Evolutionary conservation across 2,329 filamentous ascomycete genomes (phyloP), one percentile per base, ranked within the genome.

Genomic region (Fusarium tanahbumbuense): DNA sequence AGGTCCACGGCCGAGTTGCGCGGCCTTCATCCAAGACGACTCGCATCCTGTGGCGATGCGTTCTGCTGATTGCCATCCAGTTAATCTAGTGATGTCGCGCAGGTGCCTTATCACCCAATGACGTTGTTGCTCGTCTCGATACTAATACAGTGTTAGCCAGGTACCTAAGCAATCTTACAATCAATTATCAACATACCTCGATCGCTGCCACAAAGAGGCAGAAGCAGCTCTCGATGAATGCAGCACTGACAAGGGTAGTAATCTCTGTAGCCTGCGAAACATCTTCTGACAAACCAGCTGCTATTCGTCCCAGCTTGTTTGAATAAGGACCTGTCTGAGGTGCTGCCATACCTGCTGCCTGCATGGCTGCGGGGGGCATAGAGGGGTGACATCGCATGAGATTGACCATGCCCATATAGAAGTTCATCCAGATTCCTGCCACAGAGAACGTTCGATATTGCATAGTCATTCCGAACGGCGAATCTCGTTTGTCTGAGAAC

Each of bases 311-410:
- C 62, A 98, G 89, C 68, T 91, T 86, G 65, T 89, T 89, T 2
- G 94, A 92, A 78, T 89, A 92, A 0, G 82, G 82, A 5, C 86
- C 88, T 1, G 95, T 98, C 52, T 92, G 87, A 16, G 83, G 83
- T 1, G 93, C 93, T 12, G 92, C 89, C 68, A 97, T 86, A 10
- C 91, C 92, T 0, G 93, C 93, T 5, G 96, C 94, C 74, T 94
- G 88, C 88, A 97, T 94, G 37, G 94, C 92, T 11, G 94, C 90
- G 0, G 95, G 93, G 1, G 94, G 95, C 94, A 98, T 98, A 25
- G 88, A 88, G 0, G 96, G 96, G 72, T 98, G 94, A 2, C 90
- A 86, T 34, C 96, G 88, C 63, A 95, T 85, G n/a, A 96, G 86
- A 56, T 94, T 86, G 60, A 98, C 95, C 48, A 93, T 86, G 1